Evolutionary conservation across 495 filamentous ascomycete species (phyloP), one percentile per base, ranked within the genome.

Genomic region (Trichoderma virens): DNA sequence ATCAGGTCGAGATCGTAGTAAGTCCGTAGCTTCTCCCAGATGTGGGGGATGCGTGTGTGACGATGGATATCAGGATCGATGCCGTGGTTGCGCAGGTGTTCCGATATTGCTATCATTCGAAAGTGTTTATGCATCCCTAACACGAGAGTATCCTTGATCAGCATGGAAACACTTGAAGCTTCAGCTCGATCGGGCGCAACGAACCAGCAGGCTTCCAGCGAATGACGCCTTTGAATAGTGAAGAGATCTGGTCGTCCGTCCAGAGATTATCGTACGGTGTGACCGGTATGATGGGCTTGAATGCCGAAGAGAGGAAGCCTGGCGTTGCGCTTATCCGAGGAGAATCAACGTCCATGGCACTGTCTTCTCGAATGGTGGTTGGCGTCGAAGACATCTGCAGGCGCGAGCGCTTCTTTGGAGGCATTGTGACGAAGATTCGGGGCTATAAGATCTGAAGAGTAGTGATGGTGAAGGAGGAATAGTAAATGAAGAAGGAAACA

Each of bases 41-140:
- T 96, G 9, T 90, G 89, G 4, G 91, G 86, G 60, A 96, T 91
- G 43, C 86, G 86, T 51, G 91, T 97, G 79, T 98, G 94, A 16
- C 85, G 82, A 62, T 86, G 82, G 59, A 75, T 67, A 60, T 81
- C 74, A 1, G 87, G 84, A 65, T 88, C 86, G 75, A 92, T 91
- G 64, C 92, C 93, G 73, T 96, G 91, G 68, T 89, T 91, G 66
- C 88, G 87, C 66, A 98, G 82, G 69, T 90, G 86, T 64, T 94
- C 86, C 18, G 90, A 88, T 35, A 98, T 92, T 3, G 91, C 86
- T 64, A 97, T 86, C 80, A 98, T 93, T 27, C 91, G 90, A 73
- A 98, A 98, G 76, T 98, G 93, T 75, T 95, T 98, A 78, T 98
- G 93, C 80, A 98, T 88, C 60, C 93, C 93, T 97, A 64, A 66